A percentile compares a stretch with the other conserved stretches of the same genome.
Evolutionary conservation across 495 filamentous ascomycete genomes (phyloP).

Genomic region (Penicillium canariense): DNA sequence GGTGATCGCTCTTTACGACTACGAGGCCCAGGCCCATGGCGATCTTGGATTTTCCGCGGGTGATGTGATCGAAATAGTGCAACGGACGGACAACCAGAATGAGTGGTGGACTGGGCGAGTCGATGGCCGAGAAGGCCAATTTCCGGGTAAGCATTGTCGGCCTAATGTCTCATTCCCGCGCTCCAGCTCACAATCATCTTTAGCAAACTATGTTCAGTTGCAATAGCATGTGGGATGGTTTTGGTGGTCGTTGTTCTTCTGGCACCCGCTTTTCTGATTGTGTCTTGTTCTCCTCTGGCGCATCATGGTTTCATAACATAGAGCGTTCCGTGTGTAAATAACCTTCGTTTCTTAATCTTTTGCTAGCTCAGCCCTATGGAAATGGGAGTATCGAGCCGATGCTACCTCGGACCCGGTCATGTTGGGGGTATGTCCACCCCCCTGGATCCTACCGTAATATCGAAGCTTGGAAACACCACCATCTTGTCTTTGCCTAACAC

Average conservation of each 20-base stretch:
- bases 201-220: constrained; percentile 48
- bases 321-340: constrained; percentile 34
- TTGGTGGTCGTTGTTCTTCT: constrained; percentile 3
- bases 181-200: constrained; percentile 10
- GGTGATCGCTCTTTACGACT: constrained; percentile 87
- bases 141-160: constrained; percentile 84
- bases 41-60: constrained; percentile 90
- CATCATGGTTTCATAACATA: constrained; percentile 26
- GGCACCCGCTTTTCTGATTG: not conserved
- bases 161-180: too few relatives aligned
- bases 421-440: not conserved
- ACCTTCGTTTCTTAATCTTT: constrained; percentile 14
- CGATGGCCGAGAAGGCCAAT: constrained; percentile 79
- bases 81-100: constrained; percentile 79
- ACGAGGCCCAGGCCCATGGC: constrained; percentile 91
- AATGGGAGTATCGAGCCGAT: constrained; percentile 5
- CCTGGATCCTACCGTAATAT: not conserved
- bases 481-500: not conserved
- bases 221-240: constrained; percentile 28
- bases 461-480: too few relatives aligned
- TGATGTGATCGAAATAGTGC: constrained; percentile 85
- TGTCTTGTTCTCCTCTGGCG: constrained; percentile 11
- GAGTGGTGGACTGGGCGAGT: constrained; percentile 94
- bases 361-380: constrained; percentile 12
- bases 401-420: constrained; percentile 8